Conservation (phyloP, 495 filamentous ascomycete species). For the Penicillium bovifimosum region DNA sequence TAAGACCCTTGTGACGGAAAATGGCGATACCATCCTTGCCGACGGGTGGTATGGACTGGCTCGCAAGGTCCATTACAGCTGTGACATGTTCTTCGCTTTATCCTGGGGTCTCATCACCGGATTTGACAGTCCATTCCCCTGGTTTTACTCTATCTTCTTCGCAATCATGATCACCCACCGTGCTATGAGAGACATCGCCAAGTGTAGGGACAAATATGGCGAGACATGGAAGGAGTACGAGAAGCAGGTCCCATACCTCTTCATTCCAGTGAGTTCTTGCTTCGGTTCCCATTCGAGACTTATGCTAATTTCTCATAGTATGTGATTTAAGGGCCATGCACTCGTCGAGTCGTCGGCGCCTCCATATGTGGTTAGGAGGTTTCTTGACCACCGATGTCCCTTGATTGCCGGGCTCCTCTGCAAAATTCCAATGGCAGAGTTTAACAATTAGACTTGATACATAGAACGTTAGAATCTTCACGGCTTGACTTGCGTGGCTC, state of each 20-base stretch:
- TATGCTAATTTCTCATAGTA: not conserved
- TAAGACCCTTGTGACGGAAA: constrained; percentile 63
- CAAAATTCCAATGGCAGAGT: not conserved
- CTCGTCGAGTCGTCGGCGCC: not conserved
- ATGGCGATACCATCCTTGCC: constrained; percentile 70
- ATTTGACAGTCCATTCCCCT: constrained; percentile 37
- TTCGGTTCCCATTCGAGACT: not conserved
- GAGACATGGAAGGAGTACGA: constrained; percentile 84
- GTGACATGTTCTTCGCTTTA: constrained; percentile 74
- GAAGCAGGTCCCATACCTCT: constrained; percentile 74
- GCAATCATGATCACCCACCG: constrained; percentile 51
- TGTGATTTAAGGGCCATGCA: not conserved
- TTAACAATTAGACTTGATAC: no score
- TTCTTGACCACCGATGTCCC: no score
- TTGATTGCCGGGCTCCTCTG: not conserved
- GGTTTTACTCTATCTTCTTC: constrained; percentile 4
- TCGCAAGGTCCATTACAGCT: constrained; percentile 88
- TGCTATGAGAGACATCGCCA: constrained; percentile 62
- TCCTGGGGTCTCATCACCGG: constrained; percentile 58
- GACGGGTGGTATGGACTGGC: constrained; percentile 89
- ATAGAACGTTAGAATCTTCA: no score
- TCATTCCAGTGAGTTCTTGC: constrained; percentile 74
- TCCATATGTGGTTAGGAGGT: not conserved
- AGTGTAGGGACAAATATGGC: constrained; percentile 59
- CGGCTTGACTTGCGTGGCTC: no score